phyloP scores from a whole-genome alignment of 1,284 basidiomycete species.

The Puccinia hordei region DNA sequence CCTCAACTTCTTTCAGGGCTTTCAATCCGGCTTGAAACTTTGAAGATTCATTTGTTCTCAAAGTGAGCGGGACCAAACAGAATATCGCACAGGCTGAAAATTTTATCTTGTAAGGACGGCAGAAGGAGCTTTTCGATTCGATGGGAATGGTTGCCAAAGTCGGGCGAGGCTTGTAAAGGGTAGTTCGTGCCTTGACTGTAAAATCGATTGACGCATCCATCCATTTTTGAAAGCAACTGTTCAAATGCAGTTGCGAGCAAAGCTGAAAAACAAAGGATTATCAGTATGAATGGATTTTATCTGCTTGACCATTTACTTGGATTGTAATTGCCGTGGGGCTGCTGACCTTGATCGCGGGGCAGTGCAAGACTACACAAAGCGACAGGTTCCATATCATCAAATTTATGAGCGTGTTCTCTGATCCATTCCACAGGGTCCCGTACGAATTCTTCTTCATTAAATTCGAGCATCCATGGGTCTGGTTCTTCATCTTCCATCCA shows the following conservation, averaged over 20 bases:
- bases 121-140: background rate
- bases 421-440: too few relatives aligned
- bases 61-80: background rate
- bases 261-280: background rate
- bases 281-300: too few relatives aligned
- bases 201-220: background rate
- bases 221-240: background rate
- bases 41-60: background rate
- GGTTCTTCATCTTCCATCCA: too few relatives aligned
- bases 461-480: too few relatives aligned
- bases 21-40: background rate
- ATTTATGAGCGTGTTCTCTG: too few relatives aligned
- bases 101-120: background rate
- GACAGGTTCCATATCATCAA: too few relatives aligned
- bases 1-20: background rate
- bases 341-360: too few relatives aligned
- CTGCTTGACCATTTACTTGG: too few relatives aligned
- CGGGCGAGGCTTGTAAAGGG: background rate
- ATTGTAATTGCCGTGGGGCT: too few relatives aligned
- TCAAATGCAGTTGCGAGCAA: background rate
- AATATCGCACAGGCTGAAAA: background rate
- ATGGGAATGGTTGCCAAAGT: background rate
- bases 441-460: too few relatives aligned
- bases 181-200: background rate
- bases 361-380: too few relatives aligned